Evolutionary conservation across 306 rosid genomes (phyloP).

Genomic region (Myrica gale): DNA sequence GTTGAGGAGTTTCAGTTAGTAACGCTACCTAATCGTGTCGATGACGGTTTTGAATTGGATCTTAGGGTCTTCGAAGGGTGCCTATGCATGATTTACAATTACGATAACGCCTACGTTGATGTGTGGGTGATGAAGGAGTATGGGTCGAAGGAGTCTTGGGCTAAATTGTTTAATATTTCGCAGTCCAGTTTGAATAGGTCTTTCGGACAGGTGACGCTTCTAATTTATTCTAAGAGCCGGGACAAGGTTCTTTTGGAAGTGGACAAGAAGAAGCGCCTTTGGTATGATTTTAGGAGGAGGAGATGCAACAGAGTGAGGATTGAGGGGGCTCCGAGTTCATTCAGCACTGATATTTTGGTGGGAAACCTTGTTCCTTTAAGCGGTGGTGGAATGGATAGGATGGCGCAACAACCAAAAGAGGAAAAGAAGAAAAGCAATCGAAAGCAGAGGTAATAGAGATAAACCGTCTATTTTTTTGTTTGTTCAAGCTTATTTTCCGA

Average conservation of each 20-base stretch:
- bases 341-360: slow-evolving; percentile 44
- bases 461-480: too few species aligned
- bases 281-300: slow-evolving; percentile 46
- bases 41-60: slow-evolving; percentile 53
- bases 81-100: slow-evolving; percentile 46
- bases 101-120: slow-evolving; percentile 31
- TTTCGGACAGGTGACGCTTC: slow-evolving; percentile 45
- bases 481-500: too few species aligned
- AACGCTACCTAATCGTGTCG: slow-evolving; percentile 28
- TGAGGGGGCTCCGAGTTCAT: slow-evolving; percentile 32
- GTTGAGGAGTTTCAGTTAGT: slow-evolving; percentile 33
- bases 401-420: background rate
- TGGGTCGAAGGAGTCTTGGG: slow-evolving; percentile 56
- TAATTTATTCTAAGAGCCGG: slow-evolving; percentile 44
- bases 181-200: background rate
- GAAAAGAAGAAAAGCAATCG: background rate
- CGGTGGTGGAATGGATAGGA: slow-evolving; percentile 15
- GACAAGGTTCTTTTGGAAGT: slow-evolving; percentile 43
- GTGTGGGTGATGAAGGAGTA: slow-evolving; percentile 67
- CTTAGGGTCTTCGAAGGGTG: slow-evolving; percentile 41
- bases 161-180: slow-evolving; percentile 30
- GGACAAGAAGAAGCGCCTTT: slow-evolving; percentile 39
- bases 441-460: slow-evolving; percentile 42
- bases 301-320: slow-evolving; percentile 19
- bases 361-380: slow-evolving; percentile 52